Conservation (phyloP, 352 stramenopile species). For the Albugo candida region DNA sequence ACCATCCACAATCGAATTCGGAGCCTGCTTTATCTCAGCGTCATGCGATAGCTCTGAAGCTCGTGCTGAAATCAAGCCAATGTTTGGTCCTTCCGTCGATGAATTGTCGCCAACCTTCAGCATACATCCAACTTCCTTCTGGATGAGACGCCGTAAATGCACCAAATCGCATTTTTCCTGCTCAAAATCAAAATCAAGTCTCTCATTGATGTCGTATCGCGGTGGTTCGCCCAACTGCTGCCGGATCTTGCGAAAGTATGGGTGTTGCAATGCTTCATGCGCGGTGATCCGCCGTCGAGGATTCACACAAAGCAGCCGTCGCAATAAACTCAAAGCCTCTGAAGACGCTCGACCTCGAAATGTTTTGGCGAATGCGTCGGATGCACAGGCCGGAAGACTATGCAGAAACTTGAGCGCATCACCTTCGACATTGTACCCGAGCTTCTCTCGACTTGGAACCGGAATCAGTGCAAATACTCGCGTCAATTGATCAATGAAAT, state of each 20-base stretch:
- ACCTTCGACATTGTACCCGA: slow-evolving; percentile 50
- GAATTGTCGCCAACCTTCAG: too few relatives aligned
- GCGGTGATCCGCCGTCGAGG: slow-evolving; percentile 76
- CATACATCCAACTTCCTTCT: slow-evolving; percentile 34
- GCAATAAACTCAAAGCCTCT: slow-evolving; percentile 45
- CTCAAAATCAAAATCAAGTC: slow-evolving; percentile 76
- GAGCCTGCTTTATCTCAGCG: too few relatives aligned
- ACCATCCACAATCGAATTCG: too few relatives aligned
- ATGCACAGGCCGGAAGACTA: slow-evolving; percentile 44
- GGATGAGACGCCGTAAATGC: slow-evolving; percentile 47
- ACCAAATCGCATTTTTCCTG: slow-evolving; percentile 36
- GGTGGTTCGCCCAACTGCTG: slow-evolving; percentile 46
- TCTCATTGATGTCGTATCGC: slow-evolving; percentile 35
- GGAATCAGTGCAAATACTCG: slow-evolving; percentile 50
- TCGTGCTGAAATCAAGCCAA: too few relatives aligned
- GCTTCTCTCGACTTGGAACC: slow-evolving; percentile 47
- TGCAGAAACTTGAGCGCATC: slow-evolving; percentile 63
- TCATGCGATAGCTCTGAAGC: too few relatives aligned
- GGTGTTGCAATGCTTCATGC: slow-evolving; percentile 78
- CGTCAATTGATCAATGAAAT: slow-evolving; percentile 70
- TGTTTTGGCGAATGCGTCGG: slow-evolving; percentile 37
- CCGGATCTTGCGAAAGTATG: slow-evolving; percentile 75
- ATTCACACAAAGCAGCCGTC: slow-evolving; percentile 74
- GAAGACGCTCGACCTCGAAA: slow-evolving; percentile 37
- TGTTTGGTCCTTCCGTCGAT: too few relatives aligned